Base-by-base conservation (phyloP, 139 green algal species). In the Ostreobium quekettii region DNA sequence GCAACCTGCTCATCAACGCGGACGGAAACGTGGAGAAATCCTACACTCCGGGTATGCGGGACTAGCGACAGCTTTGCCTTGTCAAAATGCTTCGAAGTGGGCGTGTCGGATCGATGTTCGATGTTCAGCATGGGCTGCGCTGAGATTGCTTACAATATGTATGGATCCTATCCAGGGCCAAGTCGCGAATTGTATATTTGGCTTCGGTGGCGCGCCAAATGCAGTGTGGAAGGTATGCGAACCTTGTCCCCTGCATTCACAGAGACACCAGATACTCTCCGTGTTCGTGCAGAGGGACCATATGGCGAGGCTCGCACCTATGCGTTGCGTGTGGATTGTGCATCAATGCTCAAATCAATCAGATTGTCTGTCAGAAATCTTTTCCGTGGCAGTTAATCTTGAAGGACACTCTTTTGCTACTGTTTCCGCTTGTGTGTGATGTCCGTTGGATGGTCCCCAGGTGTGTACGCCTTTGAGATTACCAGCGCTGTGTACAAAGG, bases 1-100 rank as follows among this genome's bases (percentile, higher is more conserved):
- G 80, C 47, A 11, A 2, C 3, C 39, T 15, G 0, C 72, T 86
- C 22, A 76, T 86, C 74, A 84, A 80, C 36, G 62, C 59, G 7
- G 72, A 70, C 1, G 80, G 78, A 36, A 67, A 73, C 37, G 72
- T 83, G 15, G 77, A 83, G 62, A 35, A 5, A 0, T 36, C 24
- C 47, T 80, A 79, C 56, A 76, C 60, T 1, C 53, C 74, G 4
- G 74, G 74, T n/a, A n/a, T n/a, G n/a, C n/a, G n/a, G n/a, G n/a
- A n/a, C n/a, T n/a, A n/a, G n/a, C n/a, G n/a, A n/a, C 36, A 5
- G 19, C 0, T 71, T 70, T 48, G 46, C 48, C n/a, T 73, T 83
- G 53, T n/a, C 39, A 7, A 19, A 26, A 53, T 53, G 42, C 19
- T 53, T 19, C 15, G 42, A 53, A 19, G 19, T 53, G 19, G 11